Evolutionary conservation across 2,329 filamentous ascomycete genomes (phyloP).

Genomic region (Verticillium longisporum): DNA sequence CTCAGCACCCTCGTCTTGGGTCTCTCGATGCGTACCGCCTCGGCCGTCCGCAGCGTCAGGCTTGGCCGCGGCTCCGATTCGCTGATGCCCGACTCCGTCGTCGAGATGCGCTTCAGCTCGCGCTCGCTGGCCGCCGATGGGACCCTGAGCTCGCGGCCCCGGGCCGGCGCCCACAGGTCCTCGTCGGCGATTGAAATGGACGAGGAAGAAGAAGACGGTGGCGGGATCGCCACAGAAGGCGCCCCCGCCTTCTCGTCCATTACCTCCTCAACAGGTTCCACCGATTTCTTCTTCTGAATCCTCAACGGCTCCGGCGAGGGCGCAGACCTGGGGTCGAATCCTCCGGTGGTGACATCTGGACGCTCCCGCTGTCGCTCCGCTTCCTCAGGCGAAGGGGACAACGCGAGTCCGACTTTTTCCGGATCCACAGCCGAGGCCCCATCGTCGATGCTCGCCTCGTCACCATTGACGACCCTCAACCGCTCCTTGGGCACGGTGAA

Average conservation of each 20-base stretch:
- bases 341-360: neutral
- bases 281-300: neutral
- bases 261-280: neutral
- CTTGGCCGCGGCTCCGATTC: constrained; percentile 21
- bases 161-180: neutral
- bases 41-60: constrained; percentile 34
- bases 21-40: constrained; percentile 35
- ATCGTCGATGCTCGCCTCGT: constrained; percentile 28
- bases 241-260: neutral
- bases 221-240: neutral
- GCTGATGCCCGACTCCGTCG: constrained; percentile 17
- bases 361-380: neutral
- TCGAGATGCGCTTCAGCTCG: neutral
- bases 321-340: neutral
- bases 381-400: constrained; percentile 4
- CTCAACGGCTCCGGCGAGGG: constrained; percentile 1
- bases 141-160: constrained; percentile 2
- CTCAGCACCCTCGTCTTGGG: constrained; percentile 40
- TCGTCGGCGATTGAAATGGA: neutral
- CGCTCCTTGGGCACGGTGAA: constrained; percentile 88
- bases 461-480: constrained; percentile 83
- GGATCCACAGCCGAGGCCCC: constrained; percentile 36
- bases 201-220: too few relatives aligned
- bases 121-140: constrained; percentile 6
- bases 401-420: constrained; percentile 16